Percentiles rank a stretch among this genome's conserved stretches.
phyloP scores from a whole-genome alignment of 2,329 filamentous ascomycete genomes.

The Cytospora chrysosperma region DNA sequence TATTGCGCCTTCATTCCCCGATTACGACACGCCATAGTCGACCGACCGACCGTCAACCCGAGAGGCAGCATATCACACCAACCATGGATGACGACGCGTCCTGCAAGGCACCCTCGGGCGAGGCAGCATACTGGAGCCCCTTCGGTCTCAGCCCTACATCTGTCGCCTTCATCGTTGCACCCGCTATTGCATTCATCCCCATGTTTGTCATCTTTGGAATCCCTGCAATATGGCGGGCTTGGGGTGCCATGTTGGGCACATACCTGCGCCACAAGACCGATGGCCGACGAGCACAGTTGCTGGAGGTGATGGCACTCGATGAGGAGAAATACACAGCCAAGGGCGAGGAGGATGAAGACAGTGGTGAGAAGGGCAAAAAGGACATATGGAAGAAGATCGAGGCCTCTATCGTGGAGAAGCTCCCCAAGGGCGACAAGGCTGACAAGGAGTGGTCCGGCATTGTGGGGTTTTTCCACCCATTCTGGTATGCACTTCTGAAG shows the following conservation, averaged over 20 bases:
- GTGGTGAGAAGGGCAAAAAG: constrained; percentile 40
- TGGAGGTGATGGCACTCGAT: constrained; percentile 47
- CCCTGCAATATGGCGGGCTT: constrained; percentile 37
- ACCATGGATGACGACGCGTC: constrained; percentile 27
- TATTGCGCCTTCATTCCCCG: not conserved
- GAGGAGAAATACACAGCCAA: constrained; percentile 40
- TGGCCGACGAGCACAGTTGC: constrained; percentile 58
- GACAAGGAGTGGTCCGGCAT: constrained; percentile 75
- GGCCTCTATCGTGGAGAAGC: constrained; percentile 37
- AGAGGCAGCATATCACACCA: constrained; percentile 24
- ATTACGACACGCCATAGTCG: not conserved
- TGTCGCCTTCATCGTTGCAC: constrained; percentile 30
- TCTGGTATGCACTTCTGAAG: constrained; percentile 65
- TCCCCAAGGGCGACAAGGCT: constrained; percentile 40
- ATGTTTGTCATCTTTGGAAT: constrained; percentile 35
- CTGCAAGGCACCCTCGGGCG: constrained; percentile 32
- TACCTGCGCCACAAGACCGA: constrained; percentile 63
- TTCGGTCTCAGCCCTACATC: constrained; percentile 34
- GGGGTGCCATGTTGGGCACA: constrained; percentile 54
- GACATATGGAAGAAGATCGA: constrained; percentile 72
- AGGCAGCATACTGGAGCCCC: constrained; percentile 27
- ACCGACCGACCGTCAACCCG: not conserved
- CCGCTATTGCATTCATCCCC: constrained; percentile 34
- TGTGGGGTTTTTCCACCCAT: constrained; percentile 96
- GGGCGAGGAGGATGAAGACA: constrained; percentile 27